Base-by-base conservation (phyloP, 352 stramenopile genomes). In the Phytophthora cryptogea region DNA sequence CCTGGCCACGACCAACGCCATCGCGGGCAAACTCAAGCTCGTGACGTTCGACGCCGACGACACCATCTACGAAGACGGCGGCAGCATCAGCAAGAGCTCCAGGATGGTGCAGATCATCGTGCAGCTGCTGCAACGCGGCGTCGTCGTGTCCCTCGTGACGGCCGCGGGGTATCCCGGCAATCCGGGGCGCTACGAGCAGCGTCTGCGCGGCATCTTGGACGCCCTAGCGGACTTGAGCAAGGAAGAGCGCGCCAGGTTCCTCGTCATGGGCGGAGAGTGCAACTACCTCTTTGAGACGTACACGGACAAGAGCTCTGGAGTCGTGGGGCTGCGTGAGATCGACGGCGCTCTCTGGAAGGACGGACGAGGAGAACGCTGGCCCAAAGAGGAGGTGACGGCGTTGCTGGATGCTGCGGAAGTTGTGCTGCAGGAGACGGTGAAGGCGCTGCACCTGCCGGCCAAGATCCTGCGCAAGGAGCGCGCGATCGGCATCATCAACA, bases 231-330 rank as follows among this genome's bases (percentile, higher is more conserved):
- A 54, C 4, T 65, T 89, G n/a, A 76, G 67, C 0, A 69, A 72
- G 5, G 78, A 87, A 28, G 72, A 90, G 55, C 80, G 83, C 33
- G 78, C 82, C 35, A 76, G 82, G 5, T 94, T 94, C 59, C 53
- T 94, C 2, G 89, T 99, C 51, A 98, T 98, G 89, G 96, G 96
- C 44, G 96, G 96, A 23, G 96, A 99, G 73, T 98, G 94, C 74
- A 99, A 99, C 66, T 99, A 98, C 66, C 74, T 99, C 11, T 71
- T 92, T 9, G 85, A 91, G 54, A 88, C 80, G 26, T 73, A 86
- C 61, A 86, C 71, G 26, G 45, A 83, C 47, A 59, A 59, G 23
- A 55, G 47, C 6, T 80, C 70, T 6, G 67, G 69, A 10, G 73
- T 68, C 37, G 69, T 92, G 16, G 79, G 65, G 20, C 66, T 95